Percentiles rank a stretch among this genome's conserved stretches.
Evolutionary conservation across 1,139 yeast species (phyloP).

Genomic region (Suhomyces atakaporum): DNA sequence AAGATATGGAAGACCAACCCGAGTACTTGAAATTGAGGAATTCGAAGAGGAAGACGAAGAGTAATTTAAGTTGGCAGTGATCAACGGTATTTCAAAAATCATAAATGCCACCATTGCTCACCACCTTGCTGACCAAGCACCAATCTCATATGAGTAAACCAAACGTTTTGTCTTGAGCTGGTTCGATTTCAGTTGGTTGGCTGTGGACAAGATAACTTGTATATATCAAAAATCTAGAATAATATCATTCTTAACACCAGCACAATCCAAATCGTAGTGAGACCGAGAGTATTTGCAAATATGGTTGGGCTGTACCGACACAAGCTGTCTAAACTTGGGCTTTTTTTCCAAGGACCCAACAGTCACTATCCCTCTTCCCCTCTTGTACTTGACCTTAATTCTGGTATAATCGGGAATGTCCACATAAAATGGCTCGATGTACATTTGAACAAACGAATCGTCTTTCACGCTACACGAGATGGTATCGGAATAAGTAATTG

Average conservation of each 20-base stretch:
- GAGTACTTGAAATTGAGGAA: conserved; percentile 43
- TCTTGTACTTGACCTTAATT: conserved; percentile 14
- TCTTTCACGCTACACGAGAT: conserved; percentile 19
- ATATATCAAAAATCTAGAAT: conserved; percentile 4
- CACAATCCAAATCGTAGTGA: conserved; percentile 7
- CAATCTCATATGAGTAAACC: too few species aligned
- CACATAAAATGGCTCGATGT: conserved; percentile 15
- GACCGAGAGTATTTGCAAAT: conserved; percentile 7
- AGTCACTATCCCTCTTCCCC: conserved; percentile 1
- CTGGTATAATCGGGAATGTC: conserved; percentile 16
- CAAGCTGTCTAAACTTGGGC: conserved; percentile 3
- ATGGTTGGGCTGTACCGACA: conserved; percentile 7
- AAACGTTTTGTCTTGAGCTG: too few species aligned
- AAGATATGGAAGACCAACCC: conserved; percentile 39
- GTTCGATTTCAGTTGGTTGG: too few species aligned
- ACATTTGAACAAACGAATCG: conserved; percentile 22
- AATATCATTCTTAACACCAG: conserved; percentile 3
- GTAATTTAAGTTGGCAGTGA: conserved; percentile 16
- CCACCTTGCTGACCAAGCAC: too few species aligned
- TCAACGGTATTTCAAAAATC: too few species aligned
- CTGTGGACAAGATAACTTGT: too few species aligned
- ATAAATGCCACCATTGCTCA: too few species aligned
- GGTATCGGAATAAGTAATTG: conserved; percentile 14
- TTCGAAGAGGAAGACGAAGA: conserved; percentile 47
- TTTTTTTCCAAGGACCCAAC: conserved; percentile 2